Evolutionary conservation across 2,329 filamentous ascomycete species (phyloP).

Genomic region (Fusarium begoniae): DNA sequence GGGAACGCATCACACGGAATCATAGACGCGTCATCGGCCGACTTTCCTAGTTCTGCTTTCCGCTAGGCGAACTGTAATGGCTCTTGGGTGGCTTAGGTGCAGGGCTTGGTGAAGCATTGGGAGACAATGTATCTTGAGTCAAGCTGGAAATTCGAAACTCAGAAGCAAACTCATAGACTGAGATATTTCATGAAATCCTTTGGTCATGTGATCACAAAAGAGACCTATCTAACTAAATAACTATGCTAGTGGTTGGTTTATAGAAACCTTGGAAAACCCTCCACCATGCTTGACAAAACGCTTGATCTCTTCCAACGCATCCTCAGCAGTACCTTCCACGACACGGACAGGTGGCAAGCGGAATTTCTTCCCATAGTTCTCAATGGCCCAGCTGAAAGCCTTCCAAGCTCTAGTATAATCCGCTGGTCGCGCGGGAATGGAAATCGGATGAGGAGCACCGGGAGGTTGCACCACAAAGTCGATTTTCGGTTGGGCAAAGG

Average conservation of each 20-base stretch:
- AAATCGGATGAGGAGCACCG: not conserved
- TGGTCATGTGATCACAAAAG: rapidly evolving
- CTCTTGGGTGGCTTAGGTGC: rapidly evolving
- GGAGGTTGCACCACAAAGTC: not conserved
- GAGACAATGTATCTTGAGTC: rapidly evolving
- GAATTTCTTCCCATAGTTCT: not conserved
- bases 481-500: rapidly evolving
- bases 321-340: not conserved
- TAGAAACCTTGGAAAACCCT: not conserved
- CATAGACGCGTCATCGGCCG: not conserved
- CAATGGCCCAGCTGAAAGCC: not conserved
- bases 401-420: not conserved
- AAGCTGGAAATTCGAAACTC: not conserved
- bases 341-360: not conserved
- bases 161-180: rapidly evolving
- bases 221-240: rapidly evolving
- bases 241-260: not conserved
- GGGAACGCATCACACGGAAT: rapidly evolving
- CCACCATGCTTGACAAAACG: not conserved
- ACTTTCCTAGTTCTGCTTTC: rapidly evolving
- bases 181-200: rapidly evolving
- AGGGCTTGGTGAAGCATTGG: not conserved
- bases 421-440: not conserved
- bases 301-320: not conserved
- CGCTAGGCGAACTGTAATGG: rapidly evolving